Evolutionary conservation across 352 stramenopile genomes (phyloP), one percentile per base, ranked within the genome.

Genomic region (Globisporangium yorkense): DNA sequence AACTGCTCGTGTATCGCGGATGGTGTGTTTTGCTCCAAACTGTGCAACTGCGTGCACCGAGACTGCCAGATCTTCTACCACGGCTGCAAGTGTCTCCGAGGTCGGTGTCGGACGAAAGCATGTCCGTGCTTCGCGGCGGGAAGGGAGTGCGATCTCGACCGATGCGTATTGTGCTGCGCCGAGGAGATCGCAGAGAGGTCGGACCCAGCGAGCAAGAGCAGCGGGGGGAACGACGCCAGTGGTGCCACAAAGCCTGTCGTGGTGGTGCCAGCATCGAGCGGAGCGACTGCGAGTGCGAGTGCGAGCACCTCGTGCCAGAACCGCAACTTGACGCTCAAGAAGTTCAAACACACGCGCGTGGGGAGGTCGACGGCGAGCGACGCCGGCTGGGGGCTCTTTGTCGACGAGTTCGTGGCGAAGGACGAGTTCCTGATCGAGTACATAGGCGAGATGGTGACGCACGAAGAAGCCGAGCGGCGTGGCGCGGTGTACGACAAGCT

Each of bases 341-440:
- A 74, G 50, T 68, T 72, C 41, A 89, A 90, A 49, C 76, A 75
- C 24, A 67, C 92, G 43, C 77, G 93, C 18, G 62, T 98, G 43
- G 89, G 67, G 18, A 75, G 80, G 31, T 98, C 90, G 8, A 84
- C 60, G 1, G 80, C 97, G 48, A 65, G 74, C 49, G 70, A 77
- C 49, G 89, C 88, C 50, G 93, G 89, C 18, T 98, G 87, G 87
- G 96, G 96, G 6, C 68, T 97, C 9, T 99, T 96, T 63, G 87
- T 92, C 5, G 87, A 95, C 54, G 66, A 96, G 39, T 65, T 67
- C 41, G 74, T 98, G 20, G 80, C 81, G 39, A 98, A 97, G 59
- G 89, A 95, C 37, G 89, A 98, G 58, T 98, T 97, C 62, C 78
- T 99, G 39, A 80, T 92, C 60, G 93, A 98, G 66, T 99, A 99